Conservation (phyloP, 495 filamentous ascomycete genomes). For the Hypoxylon intermedium region DNA sequence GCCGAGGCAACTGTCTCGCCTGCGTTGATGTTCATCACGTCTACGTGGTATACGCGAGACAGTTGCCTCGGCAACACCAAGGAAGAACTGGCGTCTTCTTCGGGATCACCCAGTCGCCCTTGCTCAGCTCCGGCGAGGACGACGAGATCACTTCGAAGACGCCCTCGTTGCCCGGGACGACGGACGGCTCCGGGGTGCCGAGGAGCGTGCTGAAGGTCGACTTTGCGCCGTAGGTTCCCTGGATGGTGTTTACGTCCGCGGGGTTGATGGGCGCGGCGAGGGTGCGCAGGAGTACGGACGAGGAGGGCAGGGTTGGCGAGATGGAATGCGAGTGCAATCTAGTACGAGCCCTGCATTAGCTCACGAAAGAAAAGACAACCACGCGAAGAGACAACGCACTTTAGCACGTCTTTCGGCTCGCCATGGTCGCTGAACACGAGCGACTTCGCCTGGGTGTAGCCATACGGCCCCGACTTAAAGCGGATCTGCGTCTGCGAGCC, state of each 20-base stretch:
- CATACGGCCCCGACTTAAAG: constrained; percentile 69
- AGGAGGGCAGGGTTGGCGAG: constrained; percentile 75
- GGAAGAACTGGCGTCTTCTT: constrained; percentile 73
- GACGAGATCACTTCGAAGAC: constrained; percentile 81
- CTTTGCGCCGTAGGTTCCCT: constrained; percentile 92
- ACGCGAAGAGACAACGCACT: constrained; percentile 50
- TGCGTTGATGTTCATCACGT: no score
- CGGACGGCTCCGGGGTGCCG: constrained; percentile 72
- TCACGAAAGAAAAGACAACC: not conserved
- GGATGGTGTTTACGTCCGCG: constrained; percentile 91
- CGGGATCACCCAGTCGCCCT: constrained; percentile 93
- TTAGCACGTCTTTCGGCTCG: constrained; percentile 81
- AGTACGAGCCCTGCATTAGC: constrained; percentile 1
- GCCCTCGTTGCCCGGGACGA: constrained; percentile 80
- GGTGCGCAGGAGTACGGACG: constrained; percentile 67
- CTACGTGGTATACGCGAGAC: no score
- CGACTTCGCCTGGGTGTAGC: constrained; percentile 95
- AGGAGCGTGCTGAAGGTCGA: constrained; percentile 75
- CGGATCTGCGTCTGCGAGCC: constrained; percentile 26
- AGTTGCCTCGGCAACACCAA: no score
- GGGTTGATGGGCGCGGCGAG: constrained; percentile 94
- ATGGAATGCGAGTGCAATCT: constrained; percentile 85
- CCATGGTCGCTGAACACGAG: constrained; percentile 86
- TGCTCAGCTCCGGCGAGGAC: constrained; percentile 58
- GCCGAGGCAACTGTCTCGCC: no score